Percentiles rank a stretch among this genome's conserved stretches.
Evolutionary conservation across 2,329 filamentous ascomycete genomes (phyloP).

Genomic region (Apiospora sp.): DNA sequence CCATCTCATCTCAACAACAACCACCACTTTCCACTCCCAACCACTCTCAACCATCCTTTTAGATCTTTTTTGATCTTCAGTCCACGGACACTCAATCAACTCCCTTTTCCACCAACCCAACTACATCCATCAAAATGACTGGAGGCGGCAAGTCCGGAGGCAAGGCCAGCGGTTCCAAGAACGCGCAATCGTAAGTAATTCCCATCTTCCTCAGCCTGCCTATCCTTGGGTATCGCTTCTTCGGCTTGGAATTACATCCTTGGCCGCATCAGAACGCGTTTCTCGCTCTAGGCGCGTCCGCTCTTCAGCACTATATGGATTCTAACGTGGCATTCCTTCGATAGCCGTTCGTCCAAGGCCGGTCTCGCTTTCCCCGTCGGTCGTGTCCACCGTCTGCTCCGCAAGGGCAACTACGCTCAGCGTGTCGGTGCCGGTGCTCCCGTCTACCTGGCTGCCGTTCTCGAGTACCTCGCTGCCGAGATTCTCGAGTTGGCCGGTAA

Average conservation of each 20-base stretch:
- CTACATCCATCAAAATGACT: constrained; percentile 86
- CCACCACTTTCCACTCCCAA: constrained; percentile 43
- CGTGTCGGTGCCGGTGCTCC: constrained; percentile 98
- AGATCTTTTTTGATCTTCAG: constrained; percentile 30
- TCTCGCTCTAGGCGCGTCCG: neutral
- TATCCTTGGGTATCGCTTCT: constrained; percentile 28
- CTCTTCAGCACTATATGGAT: constrained; percentile 27
- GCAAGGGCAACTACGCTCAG: constrained; percentile 99
- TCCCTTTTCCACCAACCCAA: constrained; percentile 24
- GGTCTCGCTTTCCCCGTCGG: constrained; percentile 98
- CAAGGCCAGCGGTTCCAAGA: constrained; percentile 99
- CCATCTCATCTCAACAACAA: constrained; percentile 48
- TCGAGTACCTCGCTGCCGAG: constrained; percentile 98
- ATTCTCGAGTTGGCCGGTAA: constrained; percentile 99
- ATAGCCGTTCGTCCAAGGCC: constrained; percentile 96
- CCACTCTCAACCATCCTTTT: constrained; percentile 33
- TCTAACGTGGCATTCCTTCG: constrained; percentile 47
- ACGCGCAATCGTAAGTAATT: constrained; percentile 91
- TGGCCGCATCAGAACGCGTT: constrained; percentile 49
- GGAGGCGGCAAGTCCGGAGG: constrained; percentile 99
- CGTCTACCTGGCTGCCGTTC: constrained; percentile 95
- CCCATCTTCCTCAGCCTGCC: constrained; percentile 6
- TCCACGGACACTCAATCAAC: constrained; percentile 28
- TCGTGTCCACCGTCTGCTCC: constrained; percentile 98
- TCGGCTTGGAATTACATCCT: constrained; percentile 25